Evolutionary conservation across 2,329 filamentous ascomycete species (phyloP).

Genomic region (Sporothrix inflata): DNA sequence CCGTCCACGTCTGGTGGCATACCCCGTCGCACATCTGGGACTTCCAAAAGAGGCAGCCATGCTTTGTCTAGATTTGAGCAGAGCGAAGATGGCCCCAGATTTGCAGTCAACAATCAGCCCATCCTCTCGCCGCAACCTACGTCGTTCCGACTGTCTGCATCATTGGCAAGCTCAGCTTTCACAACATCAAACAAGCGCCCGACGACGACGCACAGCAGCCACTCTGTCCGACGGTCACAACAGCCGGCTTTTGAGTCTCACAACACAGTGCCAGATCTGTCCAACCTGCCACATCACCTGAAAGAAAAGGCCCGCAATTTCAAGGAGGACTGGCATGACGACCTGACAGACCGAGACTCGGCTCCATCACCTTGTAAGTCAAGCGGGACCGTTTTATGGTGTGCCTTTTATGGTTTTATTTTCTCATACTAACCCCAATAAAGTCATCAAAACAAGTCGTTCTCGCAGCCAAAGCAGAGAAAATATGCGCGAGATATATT

Average conservation of each 20-base stretch:
- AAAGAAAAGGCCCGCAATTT: conserved; percentile 21
- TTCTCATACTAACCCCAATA: not conserved
- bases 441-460: conserved; percentile 30
- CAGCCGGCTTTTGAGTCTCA: not conserved
- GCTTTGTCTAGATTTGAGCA: not conserved
- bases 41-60: not conserved
- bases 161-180: conserved; percentile 21
- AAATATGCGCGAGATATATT: conserved; percentile 2
- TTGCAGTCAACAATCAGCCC: conserved; percentile 23
- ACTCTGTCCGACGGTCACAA: conserved; percentile 6
- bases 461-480: conserved; percentile 27
- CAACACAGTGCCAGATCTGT: conserved; percentile 25
- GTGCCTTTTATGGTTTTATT: not conserved
- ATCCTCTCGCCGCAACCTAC: conserved; percentile 30
- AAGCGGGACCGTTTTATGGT: not conserved
- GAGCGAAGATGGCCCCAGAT: not conserved
- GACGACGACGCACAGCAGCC: conserved; percentile 21
- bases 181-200: conserved; percentile 21
- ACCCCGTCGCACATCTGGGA: not conserved
- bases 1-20: not conserved
- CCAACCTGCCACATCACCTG: conserved; percentile 21
- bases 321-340: conserved; percentile 27
- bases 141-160: conserved; percentile 32
- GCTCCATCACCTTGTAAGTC: conserved; percentile 39
- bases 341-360: conserved; percentile 20